phyloP scores from a whole-genome alignment of 23 red algal species.

The Agarophyton chilense region DNA sequence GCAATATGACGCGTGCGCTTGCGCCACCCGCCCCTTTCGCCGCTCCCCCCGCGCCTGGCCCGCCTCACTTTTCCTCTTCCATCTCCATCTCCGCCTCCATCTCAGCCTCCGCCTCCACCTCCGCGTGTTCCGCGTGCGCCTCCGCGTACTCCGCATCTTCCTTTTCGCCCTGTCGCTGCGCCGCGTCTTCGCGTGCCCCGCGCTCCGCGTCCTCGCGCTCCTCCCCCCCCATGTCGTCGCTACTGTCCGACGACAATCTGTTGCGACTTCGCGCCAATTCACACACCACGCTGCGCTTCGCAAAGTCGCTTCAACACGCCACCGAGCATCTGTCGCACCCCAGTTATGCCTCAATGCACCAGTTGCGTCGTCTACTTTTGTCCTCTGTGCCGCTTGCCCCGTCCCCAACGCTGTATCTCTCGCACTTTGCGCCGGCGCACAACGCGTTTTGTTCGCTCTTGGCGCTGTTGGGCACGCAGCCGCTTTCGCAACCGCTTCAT shows the following conservation, averaged over 20 bases:
- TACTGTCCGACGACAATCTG: constrained; percentile 1
- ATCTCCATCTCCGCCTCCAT: too few species aligned
- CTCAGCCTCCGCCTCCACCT: too few species aligned
- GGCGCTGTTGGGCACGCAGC: not conserved
- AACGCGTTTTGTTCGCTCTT: constrained; percentile 40
- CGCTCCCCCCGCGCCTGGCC: too few species aligned
- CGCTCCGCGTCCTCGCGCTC: not conserved
- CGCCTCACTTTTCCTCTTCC: too few species aligned
- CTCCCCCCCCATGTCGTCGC: constrained; percentile 5
- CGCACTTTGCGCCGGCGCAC: not conserved
- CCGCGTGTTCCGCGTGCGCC: too few species aligned
- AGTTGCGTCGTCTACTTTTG: constrained; percentile 21
- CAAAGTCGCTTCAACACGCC: constrained; percentile 10
- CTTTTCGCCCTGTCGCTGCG: not conserved
- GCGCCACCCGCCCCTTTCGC: too few species aligned
- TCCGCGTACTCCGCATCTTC: not conserved
- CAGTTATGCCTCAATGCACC: not conserved
- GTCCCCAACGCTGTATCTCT: constrained; percentile 30
- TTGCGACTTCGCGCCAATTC: constrained; percentile 23
- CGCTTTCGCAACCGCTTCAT: constrained; percentile 20
- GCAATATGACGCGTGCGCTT: too few species aligned
- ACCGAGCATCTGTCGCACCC: not conserved
- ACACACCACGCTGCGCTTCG: constrained; percentile 22
- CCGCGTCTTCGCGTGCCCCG: not conserved
- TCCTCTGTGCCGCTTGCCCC: constrained; percentile 30